These are phyloP conservation scores for Naganishia liquefaciens DNA, from an alignment of 1,284 basidiomycete species.

Conservation along the genomic window DNA sequence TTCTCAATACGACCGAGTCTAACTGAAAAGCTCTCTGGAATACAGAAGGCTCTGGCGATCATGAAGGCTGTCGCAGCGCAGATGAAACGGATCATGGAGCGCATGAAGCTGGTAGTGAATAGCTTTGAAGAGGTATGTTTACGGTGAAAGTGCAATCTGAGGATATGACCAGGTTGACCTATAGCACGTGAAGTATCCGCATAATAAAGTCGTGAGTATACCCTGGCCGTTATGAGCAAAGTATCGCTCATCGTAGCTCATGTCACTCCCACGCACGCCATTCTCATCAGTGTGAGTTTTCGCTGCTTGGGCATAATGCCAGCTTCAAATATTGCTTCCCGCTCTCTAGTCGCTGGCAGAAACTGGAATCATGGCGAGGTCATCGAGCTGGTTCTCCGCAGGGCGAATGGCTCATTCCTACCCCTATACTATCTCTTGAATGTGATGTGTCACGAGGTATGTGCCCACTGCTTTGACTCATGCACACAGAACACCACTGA, in stretches of 20 bases:
- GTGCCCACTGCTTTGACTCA: conserved; percentile 1
- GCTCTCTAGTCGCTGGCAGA: conserved; percentile 48
- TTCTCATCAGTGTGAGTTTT: neutral
- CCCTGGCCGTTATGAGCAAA: neutral
- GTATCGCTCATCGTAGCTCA: neutral
- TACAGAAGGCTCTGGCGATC: conserved; percentile 47
- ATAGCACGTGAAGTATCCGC: conserved; percentile 30
- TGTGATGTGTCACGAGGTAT: conserved; percentile 54
- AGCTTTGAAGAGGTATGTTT: conserved; percentile 49
- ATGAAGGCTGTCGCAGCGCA: conserved; percentile 51
- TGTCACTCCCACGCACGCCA: neutral
- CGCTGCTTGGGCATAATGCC: neutral
- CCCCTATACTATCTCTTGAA: conserved; percentile 44
- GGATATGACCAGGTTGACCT: neutral
- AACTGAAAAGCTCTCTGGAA: neutral
- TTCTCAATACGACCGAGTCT: neutral
- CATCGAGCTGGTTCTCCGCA: conserved; percentile 54
- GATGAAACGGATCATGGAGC: conserved; percentile 51
- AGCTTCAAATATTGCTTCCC: no score
- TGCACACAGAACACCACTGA: neutral
- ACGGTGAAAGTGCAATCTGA: no score
- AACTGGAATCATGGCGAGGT: conserved; percentile 56
- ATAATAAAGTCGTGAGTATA: conserved; percentile 47
- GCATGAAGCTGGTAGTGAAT: conserved; percentile 48
- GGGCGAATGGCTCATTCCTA: conserved; percentile 48